phyloP scores from a whole-genome alignment of 352 stramenopile genomes.

The Globisporangium acanthophoron region DNA sequence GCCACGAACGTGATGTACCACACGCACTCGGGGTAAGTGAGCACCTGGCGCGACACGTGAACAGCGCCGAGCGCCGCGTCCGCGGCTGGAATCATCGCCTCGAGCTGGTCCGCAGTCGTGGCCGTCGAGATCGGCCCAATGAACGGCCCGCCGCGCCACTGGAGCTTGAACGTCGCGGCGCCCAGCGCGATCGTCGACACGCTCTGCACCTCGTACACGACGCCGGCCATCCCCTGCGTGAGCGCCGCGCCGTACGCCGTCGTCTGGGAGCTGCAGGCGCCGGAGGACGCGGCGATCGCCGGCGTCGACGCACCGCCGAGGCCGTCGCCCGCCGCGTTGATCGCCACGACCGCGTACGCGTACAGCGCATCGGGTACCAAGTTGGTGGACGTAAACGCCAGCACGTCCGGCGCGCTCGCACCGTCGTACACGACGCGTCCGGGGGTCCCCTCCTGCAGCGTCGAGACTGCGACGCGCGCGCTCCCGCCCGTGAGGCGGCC shows the following conservation, averaged over 20 bases:
- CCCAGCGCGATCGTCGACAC: conserved; percentile 49
- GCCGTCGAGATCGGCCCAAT: conserved; percentile 38
- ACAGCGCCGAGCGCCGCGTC: conserved; percentile 42
- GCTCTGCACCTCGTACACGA: conserved; percentile 95
- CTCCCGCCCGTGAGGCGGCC: conserved; percentile 79
- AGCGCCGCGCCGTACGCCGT: conserved; percentile 87
- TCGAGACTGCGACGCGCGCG: conserved; percentile 61
- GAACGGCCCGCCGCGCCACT: conserved; percentile 23
- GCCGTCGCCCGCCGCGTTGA: conserved; percentile 90
- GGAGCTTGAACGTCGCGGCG: conserved; percentile 43
- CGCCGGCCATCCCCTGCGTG: conserved; percentile 87
- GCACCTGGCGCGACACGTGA: conserved; percentile 45
- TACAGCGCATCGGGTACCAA: conserved; percentile 90
- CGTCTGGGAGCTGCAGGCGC: conserved; percentile 82
- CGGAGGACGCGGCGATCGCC: conserved; percentile 90
- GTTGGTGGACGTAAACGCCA: conserved; percentile 69
- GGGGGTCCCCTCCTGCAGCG: conserved; percentile 83
- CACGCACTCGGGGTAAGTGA: conserved; percentile 45
- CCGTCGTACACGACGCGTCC: conserved; percentile 92
- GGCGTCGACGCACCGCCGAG: conserved; percentile 81
- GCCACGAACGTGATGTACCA: conserved; percentile 88
- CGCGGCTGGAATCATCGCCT: conserved; percentile 26
- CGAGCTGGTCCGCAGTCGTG: conserved; percentile 36
- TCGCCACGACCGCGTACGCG: conserved; percentile 89
- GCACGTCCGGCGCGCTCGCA: conserved; percentile 67